These are phyloP conservation scores for Lentithecium fluviatile DNA, from an alignment of 495 filamentous ascomycete genomes.

Conservation along the genomic window DNA sequence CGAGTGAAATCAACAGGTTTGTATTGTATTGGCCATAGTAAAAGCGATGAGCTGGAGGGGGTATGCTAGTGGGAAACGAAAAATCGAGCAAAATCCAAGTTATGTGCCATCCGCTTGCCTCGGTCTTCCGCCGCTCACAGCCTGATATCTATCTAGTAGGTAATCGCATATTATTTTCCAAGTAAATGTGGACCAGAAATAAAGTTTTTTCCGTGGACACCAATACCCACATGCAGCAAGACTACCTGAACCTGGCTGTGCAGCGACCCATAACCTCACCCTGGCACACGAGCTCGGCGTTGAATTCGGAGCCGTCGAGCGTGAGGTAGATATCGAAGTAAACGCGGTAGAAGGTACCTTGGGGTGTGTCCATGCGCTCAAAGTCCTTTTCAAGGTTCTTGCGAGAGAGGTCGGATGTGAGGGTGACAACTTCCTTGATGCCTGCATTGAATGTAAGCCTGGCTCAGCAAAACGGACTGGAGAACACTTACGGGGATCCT, in stretches of 20 bases:
- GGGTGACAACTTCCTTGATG: constrained; percentile 98
- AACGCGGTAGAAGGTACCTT: constrained; percentile 95
- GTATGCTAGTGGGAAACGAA: no score
- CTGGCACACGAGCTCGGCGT: constrained; percentile 95
- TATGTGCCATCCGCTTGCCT: no score
- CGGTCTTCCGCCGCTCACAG: no score
- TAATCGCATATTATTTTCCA: constrained; percentile 2
- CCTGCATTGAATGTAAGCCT: constrained; percentile 52
- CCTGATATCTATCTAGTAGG: no score
- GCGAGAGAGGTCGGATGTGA: constrained; percentile 92
- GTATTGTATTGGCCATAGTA: no score
- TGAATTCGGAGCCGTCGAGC: constrained; percentile 95
- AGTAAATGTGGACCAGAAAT: not conserved
- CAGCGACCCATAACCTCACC: constrained; percentile 98
- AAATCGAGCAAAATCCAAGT: no score
- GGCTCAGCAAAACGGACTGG: not conserved
- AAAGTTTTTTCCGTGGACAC: not conserved
- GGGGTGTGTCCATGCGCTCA: constrained; percentile 98
- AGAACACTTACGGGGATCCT: constrained; percentile 92
- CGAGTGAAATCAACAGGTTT: no score
- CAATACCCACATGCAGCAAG: not conserved
- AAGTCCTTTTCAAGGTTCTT: constrained; percentile 99
- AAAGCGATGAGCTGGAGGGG: no score
- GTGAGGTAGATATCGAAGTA: constrained; percentile 87
- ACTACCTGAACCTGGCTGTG: constrained; percentile 73